phyloP scores from a whole-genome alignment of 345 rosid species.

The Populus alba region DNA sequence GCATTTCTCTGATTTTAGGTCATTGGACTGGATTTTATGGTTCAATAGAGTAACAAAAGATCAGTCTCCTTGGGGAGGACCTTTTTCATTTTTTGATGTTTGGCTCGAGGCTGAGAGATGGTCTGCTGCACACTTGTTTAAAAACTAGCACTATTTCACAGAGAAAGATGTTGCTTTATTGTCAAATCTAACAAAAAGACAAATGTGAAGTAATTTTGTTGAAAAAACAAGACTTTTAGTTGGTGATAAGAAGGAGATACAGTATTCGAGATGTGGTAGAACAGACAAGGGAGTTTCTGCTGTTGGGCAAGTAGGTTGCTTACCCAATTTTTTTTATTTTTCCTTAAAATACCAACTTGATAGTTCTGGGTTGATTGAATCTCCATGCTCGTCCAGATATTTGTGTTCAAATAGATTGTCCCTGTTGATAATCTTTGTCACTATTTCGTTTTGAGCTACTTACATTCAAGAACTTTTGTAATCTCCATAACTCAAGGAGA shows the following conservation, averaged over 20 bases:
- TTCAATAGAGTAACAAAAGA: background rate
- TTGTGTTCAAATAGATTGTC: background rate
- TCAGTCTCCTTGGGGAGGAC: background rate
- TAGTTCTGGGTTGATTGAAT: background rate
- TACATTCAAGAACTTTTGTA: background rate
- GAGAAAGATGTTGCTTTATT: background rate
- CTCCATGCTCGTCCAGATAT: background rate
- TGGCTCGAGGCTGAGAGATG: background rate
- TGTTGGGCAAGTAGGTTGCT: conserved; percentile 70
- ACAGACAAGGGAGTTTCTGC: conserved; percentile 96
- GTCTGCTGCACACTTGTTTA: background rate
- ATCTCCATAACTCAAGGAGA: background rate
- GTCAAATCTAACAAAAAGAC: conserved; percentile 6
- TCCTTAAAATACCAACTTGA: background rate
- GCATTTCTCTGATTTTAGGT: background rate
- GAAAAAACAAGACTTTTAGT: conserved; percentile 72
- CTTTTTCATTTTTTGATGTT: background rate
- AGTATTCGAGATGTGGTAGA: conserved; percentile 90
- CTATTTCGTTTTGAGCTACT: background rate
- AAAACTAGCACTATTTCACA: background rate
- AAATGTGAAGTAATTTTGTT: conserved; percentile 2
- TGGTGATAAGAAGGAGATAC: conserved; percentile 70
- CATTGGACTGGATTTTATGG: background rate
- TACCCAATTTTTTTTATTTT: background rate
- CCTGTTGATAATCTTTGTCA: background rate